Base-by-base conservation (phyloP, 768 basidiomycete genomes). In the Tulasnella calospora region DNA sequence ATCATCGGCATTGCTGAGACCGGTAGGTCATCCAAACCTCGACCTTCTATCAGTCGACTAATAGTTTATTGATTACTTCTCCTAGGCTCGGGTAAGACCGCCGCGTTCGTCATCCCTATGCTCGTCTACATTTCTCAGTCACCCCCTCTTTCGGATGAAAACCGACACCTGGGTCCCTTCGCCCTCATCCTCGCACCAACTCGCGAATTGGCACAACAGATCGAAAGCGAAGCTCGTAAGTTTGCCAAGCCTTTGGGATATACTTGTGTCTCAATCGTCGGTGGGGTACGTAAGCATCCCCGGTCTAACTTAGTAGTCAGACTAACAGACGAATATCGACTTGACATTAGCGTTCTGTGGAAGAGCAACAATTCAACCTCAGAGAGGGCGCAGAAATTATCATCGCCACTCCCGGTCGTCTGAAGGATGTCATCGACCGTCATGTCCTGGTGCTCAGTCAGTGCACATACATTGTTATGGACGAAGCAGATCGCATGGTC, bases 401-500 rank as follows among this genome's bases (percentile, higher is more conserved):
- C 82, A 98, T 99, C 79, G 98, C 98, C 35, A 99, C 98, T 0
- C 98, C 98, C 15, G 98, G 98, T 86, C 96, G 98, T 85, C 88
- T 99, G 23, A 98, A 98, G 85, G 98, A 99, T 83, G 95, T 98
- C 77, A 92, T 99, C 79, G 97, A 99, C 85, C 91, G 96, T 30
- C 94, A 93, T 84, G 95, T 99, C 70, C 88, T 99, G 61, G 98
- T 99, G 27, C 89, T 99, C 67, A 93, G 94, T 9, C 98, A 99
- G 84, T 99, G 98, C 84, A 94, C 95, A 2, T 99, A 99, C 83
- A 92, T 99, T 79, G 97, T 99, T 81, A 98, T 99, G 98, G 98
- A 99, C 84, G 98, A 99, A 87, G 98, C 98, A 21, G 98, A 99
- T 84, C 90, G 98, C 74, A 99, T 99, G 98, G 96, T 99, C 80